phyloP scores from a whole-genome alignment of 768 basidiomycete species.

The Sutorius australiensis region DNA sequence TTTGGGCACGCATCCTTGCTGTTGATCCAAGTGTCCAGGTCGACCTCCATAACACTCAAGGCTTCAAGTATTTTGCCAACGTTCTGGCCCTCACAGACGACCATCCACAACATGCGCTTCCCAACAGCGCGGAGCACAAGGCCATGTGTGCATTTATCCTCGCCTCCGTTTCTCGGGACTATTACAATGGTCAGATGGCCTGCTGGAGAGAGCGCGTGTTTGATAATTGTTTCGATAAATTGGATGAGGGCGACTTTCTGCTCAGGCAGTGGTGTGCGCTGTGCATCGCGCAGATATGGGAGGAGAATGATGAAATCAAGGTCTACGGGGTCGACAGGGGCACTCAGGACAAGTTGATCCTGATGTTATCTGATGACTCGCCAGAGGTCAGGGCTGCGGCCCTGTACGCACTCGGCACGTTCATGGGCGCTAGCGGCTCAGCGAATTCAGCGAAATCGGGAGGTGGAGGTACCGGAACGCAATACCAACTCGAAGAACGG shows the following conservation, averaged over 20 bases:
- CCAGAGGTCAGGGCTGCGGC: constrained; percentile 92
- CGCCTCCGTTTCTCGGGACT: constrained; percentile 84
- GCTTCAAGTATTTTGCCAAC: constrained; percentile 82
- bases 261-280: constrained; percentile 92
- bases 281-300: constrained; percentile 96
- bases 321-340: constrained; percentile 73
- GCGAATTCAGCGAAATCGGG: constrained; percentile 62
- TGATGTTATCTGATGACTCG: constrained; percentile 77
- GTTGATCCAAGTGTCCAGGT: constrained; percentile 92
- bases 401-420: constrained; percentile 87
- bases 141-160: constrained; percentile 99
- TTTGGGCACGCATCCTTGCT: constrained; percentile 96
- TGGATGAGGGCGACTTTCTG: constrained; percentile 89
- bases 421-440: constrained; percentile 86
- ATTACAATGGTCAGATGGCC: constrained; percentile 79
- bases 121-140: constrained; percentile 91
- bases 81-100: constrained; percentile 71
- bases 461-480: constrained; percentile 83
- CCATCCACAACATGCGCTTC: constrained; percentile 52
- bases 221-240: constrained; percentile 77
- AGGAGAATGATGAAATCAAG: constrained; percentile 86
- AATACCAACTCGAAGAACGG: constrained; percentile 69
- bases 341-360: constrained; percentile 79
- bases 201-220: constrained; percentile 82
- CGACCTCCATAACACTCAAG: constrained; percentile 77